Evolutionary conservation across 805 yeast genomes (phyloP).

Genomic region (Yamadazyma scolyti): DNA sequence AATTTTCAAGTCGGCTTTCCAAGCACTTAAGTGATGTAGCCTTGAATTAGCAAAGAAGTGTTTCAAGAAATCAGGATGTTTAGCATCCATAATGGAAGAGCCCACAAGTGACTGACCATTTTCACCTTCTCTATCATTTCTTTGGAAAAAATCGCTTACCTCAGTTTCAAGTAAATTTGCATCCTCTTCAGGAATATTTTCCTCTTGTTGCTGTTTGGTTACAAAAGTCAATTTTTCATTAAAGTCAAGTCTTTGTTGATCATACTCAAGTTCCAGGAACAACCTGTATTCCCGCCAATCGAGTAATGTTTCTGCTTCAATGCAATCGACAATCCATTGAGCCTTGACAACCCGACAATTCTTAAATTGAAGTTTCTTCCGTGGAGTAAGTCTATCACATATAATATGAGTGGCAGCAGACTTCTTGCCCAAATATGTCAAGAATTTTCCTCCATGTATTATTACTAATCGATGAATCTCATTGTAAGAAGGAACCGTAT

Average conservation of each 20-base stretch:
- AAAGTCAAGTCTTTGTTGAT: conserved; percentile 43
- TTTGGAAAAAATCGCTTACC: not conserved
- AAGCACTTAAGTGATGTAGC: conserved; percentile 80
- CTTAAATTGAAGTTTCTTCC: conserved; percentile 62
- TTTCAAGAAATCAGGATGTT: conserved; percentile 70
- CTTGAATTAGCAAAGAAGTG: conserved; percentile 78
- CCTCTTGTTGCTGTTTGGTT: conserved; percentile 1
- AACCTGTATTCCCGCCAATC: conserved; percentile 70
- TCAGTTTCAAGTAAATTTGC: not conserved
- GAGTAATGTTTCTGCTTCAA: conserved; percentile 42
- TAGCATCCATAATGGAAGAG: conserved; percentile 45
- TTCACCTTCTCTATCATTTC: conserved; percentile 7
- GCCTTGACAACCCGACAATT: conserved; percentile 78
- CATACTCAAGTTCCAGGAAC: conserved; percentile 49
- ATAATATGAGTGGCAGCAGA: conserved; percentile 79
- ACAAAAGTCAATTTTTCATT: conserved; percentile 1
- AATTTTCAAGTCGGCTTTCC: conserved; percentile 74
- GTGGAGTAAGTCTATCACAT: conserved; percentile 74
- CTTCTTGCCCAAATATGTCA: conserved; percentile 67
- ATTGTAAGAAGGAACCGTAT: conserved; percentile 75
- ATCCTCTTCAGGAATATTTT: conserved; percentile 2
- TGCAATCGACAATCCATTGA: conserved; percentile 71
- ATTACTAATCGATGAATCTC: conserved; percentile 70
- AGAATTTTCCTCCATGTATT: conserved; percentile 74
- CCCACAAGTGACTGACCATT: conserved; percentile 10